Percentiles rank a stretch among this genome's conserved stretches.
Conservation (phyloP, 176 grass and related monocot genomes). For the Saccharum spontaneum region DNA sequence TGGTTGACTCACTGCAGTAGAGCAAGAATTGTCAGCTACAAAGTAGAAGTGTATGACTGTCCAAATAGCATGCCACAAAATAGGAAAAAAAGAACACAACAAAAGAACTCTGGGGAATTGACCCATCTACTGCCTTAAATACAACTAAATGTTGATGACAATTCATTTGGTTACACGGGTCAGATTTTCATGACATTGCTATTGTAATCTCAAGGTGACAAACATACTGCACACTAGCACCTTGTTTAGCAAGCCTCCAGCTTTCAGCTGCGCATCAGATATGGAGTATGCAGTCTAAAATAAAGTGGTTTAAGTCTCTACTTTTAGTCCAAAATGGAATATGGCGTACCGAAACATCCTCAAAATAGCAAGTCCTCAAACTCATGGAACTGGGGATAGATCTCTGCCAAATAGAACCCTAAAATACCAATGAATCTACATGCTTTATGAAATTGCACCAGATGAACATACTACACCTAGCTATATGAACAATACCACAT, state of each 20-base stretch:
- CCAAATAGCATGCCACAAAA: not conserved
- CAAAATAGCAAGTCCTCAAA: not conserved
- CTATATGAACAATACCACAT: not conserved
- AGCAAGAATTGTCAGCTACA: conserved; percentile 13
- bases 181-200: not conserved
- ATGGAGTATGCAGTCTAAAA: not conserved
- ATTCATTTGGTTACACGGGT: not conserved
- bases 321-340: not conserved
- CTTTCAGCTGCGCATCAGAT: not conserved
- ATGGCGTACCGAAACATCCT: not conserved
- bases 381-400: not conserved
- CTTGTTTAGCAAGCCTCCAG: not conserved
- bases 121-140: not conserved
- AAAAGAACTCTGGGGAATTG: not conserved
- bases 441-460: not conserved
- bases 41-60: not conserved
- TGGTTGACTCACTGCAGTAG: conserved; percentile 59
- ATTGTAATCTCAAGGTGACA: not conserved
- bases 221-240: not conserved
- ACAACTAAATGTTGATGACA: not conserved
- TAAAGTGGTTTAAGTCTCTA: not conserved
- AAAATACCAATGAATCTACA: not conserved
- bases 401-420: not conserved
- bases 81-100: not conserved
- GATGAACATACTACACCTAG: not conserved